phyloP scores from a whole-genome alignment of 768 basidiomycete species.

The Harrya chromipes region DNA sequence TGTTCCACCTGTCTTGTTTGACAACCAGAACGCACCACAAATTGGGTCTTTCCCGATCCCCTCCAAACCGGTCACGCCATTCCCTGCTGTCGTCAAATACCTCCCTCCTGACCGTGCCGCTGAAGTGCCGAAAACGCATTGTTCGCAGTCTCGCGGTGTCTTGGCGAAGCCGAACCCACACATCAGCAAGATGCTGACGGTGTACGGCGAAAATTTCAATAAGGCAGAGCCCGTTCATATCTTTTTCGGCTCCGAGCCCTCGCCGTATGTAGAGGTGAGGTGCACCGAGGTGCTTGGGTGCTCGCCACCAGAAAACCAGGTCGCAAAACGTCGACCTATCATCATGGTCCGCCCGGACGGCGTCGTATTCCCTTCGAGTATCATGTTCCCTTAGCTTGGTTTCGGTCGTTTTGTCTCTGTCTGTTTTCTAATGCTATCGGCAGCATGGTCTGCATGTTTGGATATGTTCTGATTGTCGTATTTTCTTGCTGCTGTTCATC shows the following conservation, averaged over 20 bases:
- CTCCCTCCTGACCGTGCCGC: slow-evolving; percentile 85
- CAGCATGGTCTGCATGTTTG: slow-evolving; percentile 28
- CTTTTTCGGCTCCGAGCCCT: slow-evolving; percentile 85
- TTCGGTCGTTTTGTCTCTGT: slow-evolving; percentile 11
- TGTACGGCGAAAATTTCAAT: slow-evolving; percentile 87
- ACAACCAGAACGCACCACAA: slow-evolving; percentile 71
- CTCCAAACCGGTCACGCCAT: slow-evolving; percentile 79
- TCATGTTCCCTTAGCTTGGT: slow-evolving; percentile 67
- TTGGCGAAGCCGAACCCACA: slow-evolving; percentile 77
- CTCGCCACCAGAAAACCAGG: slow-evolving; percentile 67
- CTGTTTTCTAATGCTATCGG: slow-evolving; percentile 22
- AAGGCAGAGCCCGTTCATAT: slow-evolving; percentile 78
- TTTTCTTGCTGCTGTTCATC: slow-evolving; percentile 23
- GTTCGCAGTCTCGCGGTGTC: slow-evolving; percentile 61
- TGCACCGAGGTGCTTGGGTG: slow-evolving; percentile 85
- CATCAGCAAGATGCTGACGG: slow-evolving; percentile 74
- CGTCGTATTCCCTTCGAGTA: slow-evolving; percentile 80
- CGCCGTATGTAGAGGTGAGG: slow-evolving; percentile 83
- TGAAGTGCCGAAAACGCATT: slow-evolving; percentile 74
- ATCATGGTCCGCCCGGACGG: slow-evolving; percentile 83
- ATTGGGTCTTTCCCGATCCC: slow-evolving; percentile 76
- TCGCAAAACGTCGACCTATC: slow-evolving; percentile 70
- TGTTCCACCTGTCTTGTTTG: slow-evolving; percentile 80
- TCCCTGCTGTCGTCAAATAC: slow-evolving; percentile 87
- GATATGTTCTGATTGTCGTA: slow-evolving; percentile 21